Percentiles rank a stretch among this genome's conserved stretches.
Conservation (phyloP, 306 rosid genomes). For the Vigna radiata region DNA sequence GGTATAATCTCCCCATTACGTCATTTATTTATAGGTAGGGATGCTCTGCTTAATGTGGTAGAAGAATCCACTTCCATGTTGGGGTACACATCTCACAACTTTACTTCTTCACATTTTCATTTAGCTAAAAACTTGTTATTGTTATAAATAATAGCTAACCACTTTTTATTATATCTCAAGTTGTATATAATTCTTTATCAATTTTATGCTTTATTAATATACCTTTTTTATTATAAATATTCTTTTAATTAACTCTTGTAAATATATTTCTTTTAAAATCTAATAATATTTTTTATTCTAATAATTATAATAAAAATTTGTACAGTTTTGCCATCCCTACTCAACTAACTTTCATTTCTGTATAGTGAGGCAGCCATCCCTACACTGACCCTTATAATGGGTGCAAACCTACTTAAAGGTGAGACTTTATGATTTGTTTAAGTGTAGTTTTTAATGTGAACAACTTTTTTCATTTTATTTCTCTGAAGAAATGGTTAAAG, state of each 20-base stretch:
- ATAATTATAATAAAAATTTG: not conserved
- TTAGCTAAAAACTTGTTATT: constrained; percentile 11
- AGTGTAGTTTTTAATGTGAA: not conserved
- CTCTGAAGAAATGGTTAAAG: not conserved
- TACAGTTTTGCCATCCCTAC: too few species aligned
- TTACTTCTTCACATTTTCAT: not conserved
- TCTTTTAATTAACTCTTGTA: too few species aligned
- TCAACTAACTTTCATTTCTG: constrained; percentile 18
- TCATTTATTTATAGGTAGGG: constrained; percentile 55
- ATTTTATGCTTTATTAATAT: too few species aligned
- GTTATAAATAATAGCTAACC: not conserved
- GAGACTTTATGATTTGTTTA: not conserved
- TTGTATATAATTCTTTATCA: too few species aligned
- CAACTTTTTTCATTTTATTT: not conserved
- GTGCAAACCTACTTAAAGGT: constrained; percentile 89
- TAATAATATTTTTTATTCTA: too few species aligned
- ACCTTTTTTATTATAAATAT: too few species aligned
- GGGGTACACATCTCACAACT: constrained; percentile 61
- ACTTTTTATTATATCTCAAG: not conserved
- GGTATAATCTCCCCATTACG: constrained; percentile 69
- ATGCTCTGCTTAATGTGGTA: constrained; percentile 78
- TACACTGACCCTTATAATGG: constrained; percentile 70
- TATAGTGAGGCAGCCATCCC: constrained; percentile 78
- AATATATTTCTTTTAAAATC: too few species aligned
- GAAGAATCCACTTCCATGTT: constrained; percentile 69